Evolutionary conservation across 331 rosid species (phyloP).

Genomic region (Stylosanthes scabra): DNA sequence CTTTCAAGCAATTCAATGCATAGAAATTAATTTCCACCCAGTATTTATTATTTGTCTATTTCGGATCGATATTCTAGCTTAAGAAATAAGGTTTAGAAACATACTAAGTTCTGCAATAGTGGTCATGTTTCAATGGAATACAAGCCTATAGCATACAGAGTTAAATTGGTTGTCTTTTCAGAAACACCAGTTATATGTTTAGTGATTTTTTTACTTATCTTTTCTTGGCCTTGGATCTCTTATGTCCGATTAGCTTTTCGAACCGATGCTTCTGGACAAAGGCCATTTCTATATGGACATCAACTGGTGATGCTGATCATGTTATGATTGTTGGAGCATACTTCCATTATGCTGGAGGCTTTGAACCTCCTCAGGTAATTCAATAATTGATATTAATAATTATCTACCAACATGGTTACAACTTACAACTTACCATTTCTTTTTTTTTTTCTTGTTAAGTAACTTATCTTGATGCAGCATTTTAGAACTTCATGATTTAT

Average conservation of each 20-base stretch:
- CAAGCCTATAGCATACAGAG: neutral
- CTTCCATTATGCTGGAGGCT: slow-evolving; percentile 78
- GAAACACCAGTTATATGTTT: neutral
- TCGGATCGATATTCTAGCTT: slow-evolving; percentile 18
- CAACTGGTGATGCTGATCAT: slow-evolving; percentile 79
- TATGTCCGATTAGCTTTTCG: slow-evolving; percentile 56
- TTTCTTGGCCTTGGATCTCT: slow-evolving; percentile 22
- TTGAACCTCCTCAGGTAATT: slow-evolving; percentile 78
- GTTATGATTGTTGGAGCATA: slow-evolving; percentile 75
- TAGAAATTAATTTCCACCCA: neutral
- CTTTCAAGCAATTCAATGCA: no score
- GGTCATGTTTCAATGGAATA: slow-evolving; percentile 13
- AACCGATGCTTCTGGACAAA: slow-evolving; percentile 80
- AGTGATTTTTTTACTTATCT: neutral
- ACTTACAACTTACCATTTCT: no score
- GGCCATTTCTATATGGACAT: slow-evolving; percentile 83
- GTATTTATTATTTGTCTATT: no score
- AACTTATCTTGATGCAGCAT: neutral
- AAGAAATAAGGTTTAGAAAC: slow-evolving; percentile 13
- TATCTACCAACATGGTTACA: no score
- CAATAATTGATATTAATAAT: neutral
- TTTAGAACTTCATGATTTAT: slow-evolving; percentile 5
- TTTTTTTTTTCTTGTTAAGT: no score
- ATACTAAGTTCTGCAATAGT: neutral
- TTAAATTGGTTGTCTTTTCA: neutral